Evolutionary conservation across 345 rosid species (phyloP), one percentile per base, ranked within the genome.

Genomic region (Camelina sativa): DNA sequence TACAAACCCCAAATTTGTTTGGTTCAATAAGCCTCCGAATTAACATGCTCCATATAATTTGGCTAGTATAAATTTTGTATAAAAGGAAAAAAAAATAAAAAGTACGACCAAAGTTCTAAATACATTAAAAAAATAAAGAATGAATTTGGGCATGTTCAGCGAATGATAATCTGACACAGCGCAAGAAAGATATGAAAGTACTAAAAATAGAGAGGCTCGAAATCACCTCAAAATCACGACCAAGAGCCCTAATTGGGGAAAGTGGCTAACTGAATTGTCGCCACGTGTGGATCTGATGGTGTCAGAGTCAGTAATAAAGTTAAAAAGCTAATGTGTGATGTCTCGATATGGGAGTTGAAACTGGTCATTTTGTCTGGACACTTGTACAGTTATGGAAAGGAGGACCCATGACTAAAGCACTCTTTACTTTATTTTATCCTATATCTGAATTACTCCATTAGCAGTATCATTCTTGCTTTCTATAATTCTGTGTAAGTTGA

Each of bases 361-460:
- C 74, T 7, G 74, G 69, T 68, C 64, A 19, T 69, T 61, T 69
- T 76, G 69, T 76, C 69, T 69, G 75, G 75, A 76, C 65, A 76
- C 75, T 16, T 69, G 80, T 76, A 41, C 58, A 43, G 8, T 62
- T 67, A 17, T 67, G 54, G 62, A 59, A 50, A 75, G 44, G 55
- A 25, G 7, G 8, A 35, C 23, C 44, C 63, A 58, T 35, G 9
- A 51, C 25, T 35, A 32, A 3, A 0, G 20, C 40, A 56, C 40
- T 15, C 43, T 32, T 59, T 32, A 5, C 43, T 57, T 59, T 56
- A 11, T 4, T 17, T 59, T 35, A 37, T 58, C 16, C 12, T 7
- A 22, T 7, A 34, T 13, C 15, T 40, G 13, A 40, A 40, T 40
- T 4, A 5, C 15, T 43, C 47, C 15, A 43, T 43, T 38, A 9